Base-by-base conservation (phyloP, 495 filamentous ascomycete species). In the Penicillium soppii region DNA sequence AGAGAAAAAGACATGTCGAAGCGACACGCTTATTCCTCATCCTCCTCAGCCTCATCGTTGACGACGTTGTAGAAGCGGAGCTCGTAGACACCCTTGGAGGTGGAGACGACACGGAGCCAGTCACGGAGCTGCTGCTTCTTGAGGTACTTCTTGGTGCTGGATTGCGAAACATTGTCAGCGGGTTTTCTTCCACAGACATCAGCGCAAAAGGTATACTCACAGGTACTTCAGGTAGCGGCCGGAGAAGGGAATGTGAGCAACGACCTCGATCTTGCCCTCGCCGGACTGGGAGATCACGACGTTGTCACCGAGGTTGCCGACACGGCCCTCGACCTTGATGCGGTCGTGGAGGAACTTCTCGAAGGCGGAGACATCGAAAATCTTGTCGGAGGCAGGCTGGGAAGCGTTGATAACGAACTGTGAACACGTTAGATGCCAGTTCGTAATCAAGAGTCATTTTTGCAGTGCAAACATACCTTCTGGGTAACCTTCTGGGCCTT, bases 31-130 rank as follows among this genome's bases (percentile, higher is more conserved):
- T 96, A 98, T 68, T 98, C 95, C 59, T 98, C 94, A 72, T 98
- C 94, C 59, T 98, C 94, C 58, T 97, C 94, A 53, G 77, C 90
- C 65, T 88, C 92, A 71, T 98, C 95, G 76, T 94, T 92, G 66
- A 95, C 92, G 73, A 97, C 91, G 82, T 97, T 98, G 91, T 94
- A 98, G 91, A 97, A 98, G 76, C 92, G 89, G 73, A 98, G 88
- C 82, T 96, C 92, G 79, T 97, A 98, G 57, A 96, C 91, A 65
- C 92, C 92, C 82, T 90, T 90, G 73, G 87, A 88, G 67, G 91
- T 97, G 49, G 91, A 91, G 69, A 98, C 95, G 59, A 98, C 94
- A 61, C 94, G 91, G 69, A 98, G 87, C 95, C 95, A 98, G 82
- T 98, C 94, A 78, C 94, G 89, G 73, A 98, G 86, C 81, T 97